Percentiles rank a stretch among this genome's conserved stretches.
These are phyloP conservation scores for Micractinium conductrix DNA, from an alignment of 139 green algal genomes.

Conservation along the genomic window DNA sequence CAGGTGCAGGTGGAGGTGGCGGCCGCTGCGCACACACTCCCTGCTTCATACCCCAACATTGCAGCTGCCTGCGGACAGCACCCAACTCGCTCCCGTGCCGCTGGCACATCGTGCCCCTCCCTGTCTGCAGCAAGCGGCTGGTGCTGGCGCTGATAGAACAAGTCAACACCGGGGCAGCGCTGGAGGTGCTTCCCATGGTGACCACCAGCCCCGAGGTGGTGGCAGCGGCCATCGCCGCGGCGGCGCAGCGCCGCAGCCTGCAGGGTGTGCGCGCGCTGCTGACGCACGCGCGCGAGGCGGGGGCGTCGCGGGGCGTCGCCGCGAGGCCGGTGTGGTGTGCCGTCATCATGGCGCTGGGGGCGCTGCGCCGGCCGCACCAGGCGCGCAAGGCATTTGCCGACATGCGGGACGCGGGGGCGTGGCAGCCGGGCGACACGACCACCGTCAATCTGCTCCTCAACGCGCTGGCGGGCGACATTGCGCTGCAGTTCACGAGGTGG, in stretches of 20 bases:
- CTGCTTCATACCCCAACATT: too few relatives aligned
- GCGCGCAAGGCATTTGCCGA: constrained; percentile 31
- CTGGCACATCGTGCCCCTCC: too few relatives aligned
- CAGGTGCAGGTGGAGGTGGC: too few relatives aligned
- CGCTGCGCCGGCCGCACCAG: constrained; percentile 1
- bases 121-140: constrained; percentile 18
- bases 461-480: constrained; percentile 24
- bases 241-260: neutral
- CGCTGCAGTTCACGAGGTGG: constrained; percentile 31
- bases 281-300: neutral
- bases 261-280: constrained; percentile 8
- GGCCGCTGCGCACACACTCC: too few relatives aligned
- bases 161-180: neutral
- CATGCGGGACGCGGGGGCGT: constrained; percentile 25
- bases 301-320: neutral
- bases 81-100: too few relatives aligned
- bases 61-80: neutral
- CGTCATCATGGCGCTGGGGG: constrained; percentile 28
- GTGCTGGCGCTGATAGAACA: neutral
- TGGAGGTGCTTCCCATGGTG: constrained; percentile 22
- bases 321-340: constrained; percentile 29
- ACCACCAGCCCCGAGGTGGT: neutral
- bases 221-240: neutral
- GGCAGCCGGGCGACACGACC: constrained; percentile 18
- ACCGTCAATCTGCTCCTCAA: constrained; percentile 48